These are phyloP conservation scores for Exophiala viscosa DNA, from an alignment of 2,329 filamentous ascomycete species.

Conservation along the genomic window DNA sequence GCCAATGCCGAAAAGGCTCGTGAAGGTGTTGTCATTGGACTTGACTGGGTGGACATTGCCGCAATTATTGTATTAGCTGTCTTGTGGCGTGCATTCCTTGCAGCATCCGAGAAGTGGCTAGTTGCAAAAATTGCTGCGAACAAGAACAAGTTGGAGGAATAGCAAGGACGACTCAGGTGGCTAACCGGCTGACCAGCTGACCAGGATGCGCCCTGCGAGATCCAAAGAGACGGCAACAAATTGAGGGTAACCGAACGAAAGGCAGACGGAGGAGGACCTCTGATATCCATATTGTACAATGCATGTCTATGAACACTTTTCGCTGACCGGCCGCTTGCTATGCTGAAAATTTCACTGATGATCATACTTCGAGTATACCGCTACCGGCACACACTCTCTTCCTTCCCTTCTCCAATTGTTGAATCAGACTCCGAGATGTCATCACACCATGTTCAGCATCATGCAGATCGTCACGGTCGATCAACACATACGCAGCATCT, in stretches of 20 bases:
- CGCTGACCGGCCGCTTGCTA: neutral
- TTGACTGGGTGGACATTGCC: slow-evolving; percentile 11
- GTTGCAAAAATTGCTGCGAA: neutral
- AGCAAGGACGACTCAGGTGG: too few species aligned
- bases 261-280: neutral
- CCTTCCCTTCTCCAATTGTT: slow-evolving; percentile 8
- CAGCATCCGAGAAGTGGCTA: slow-evolving; percentile 3
- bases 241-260: neutral
- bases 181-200: too few species aligned
- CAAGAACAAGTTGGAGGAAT: neutral
- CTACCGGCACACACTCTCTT: slow-evolving; percentile 19
- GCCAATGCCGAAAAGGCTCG: neutral
- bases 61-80: neutral
- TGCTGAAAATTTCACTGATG: neutral
- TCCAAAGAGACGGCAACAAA: neutral
- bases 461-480: slow-evolving; percentile 15
- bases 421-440: slow-evolving; percentile 6
- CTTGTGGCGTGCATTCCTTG: slow-evolving; percentile 2
- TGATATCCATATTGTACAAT: neutral
- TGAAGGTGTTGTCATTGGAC: slow-evolving; percentile 4
- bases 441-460: slow-evolving; percentile 1
- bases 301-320: neutral
- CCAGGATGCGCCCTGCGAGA: too few species aligned
- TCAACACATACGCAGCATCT: slow-evolving; percentile 24
- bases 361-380: slow-evolving; percentile 4